A percentile compares a stretch with the other conserved stretches of the same genome.
Conservation (phyloP, 2,329 filamentous ascomycete genomes). For the Pseudomassariella vexata region DNA sequence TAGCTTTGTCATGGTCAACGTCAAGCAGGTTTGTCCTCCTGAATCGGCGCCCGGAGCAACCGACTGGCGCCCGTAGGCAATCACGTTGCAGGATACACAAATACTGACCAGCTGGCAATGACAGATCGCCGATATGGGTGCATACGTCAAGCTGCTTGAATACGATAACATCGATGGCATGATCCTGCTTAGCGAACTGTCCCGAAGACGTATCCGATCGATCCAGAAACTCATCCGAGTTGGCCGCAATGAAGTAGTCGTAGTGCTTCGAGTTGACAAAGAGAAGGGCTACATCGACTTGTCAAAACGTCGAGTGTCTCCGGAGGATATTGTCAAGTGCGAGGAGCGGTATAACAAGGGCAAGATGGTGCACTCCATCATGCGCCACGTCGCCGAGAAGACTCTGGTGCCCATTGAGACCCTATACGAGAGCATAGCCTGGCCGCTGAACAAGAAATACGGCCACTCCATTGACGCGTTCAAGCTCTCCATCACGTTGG, state of each 20-base stretch:
- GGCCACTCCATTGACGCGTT: conserved; percentile 96
- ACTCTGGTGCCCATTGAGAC: conserved; percentile 89
- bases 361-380: conserved; percentile 98
- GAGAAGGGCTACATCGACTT: conserved; percentile 99
- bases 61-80: too few relatives aligned
- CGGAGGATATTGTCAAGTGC: conserved; percentile 96
- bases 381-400: conserved; percentile 98
- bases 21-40: conserved; percentile 78
- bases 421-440: conserved; percentile 89
- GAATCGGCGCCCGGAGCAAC: too few relatives aligned
- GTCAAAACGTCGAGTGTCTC: conserved; percentile 94
- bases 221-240: conserved; percentile 99
- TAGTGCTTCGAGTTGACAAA: conserved; percentile 97
- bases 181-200: conserved; percentile 97
- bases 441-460: conserved; percentile 97
- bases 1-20: conserved; percentile 99
- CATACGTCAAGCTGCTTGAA: conserved; percentile 98
- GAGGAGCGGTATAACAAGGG: conserved; percentile 99
- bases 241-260: conserved; percentile 96
- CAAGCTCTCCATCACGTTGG: conserved; percentile 96
- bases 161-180: conserved; percentile 99
- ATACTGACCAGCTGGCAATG: conserved; percentile 5
- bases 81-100: too few relatives aligned
- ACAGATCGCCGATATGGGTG: conserved; percentile 96
- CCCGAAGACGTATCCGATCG: conserved; percentile 93